Conservation (phyloP, 78 protist species). For the slime mould (Dictyostelium discoideum) region DNA sequence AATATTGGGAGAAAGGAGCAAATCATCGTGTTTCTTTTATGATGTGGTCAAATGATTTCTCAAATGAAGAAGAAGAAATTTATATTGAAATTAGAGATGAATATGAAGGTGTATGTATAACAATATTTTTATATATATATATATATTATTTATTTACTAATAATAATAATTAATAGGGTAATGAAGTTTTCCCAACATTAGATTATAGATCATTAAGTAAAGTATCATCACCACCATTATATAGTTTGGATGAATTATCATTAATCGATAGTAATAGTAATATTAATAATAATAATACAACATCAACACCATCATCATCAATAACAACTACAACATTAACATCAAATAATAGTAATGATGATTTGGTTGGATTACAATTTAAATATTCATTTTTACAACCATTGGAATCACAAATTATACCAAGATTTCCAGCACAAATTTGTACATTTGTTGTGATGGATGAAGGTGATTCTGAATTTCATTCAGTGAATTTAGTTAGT, state of each 20-base stretch:
- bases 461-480: constrained; percentile 59
- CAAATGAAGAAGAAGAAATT: constrained; percentile 34
- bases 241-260: neutral
- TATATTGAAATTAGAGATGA: constrained; percentile 71
- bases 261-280: neutral
- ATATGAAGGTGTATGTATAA: constrained; percentile 25
- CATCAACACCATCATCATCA: neutral
- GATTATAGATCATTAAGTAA: constrained; percentile 32
- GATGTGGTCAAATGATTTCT: constrained; percentile 33
- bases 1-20: constrained; percentile 23
- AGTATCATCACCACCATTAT: neutral
- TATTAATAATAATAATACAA: too few relatives aligned
- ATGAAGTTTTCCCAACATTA: constrained; percentile 65
- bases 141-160: neutral
- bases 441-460: constrained; percentile 52
- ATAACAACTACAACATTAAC: neutral
- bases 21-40: constrained; percentile 61
- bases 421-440: constrained; percentile 53
- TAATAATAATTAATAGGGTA: constrained; percentile 10
- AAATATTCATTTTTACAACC: constrained; percentile 61
- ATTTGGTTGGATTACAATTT: neutral
- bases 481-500: constrained; percentile 38
- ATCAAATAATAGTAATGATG: neutral
- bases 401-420: constrained; percentile 63
- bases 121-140: neutral